Base-by-base conservation (phyloP, 768 basidiomycete species). In the Cystobasidium onofrii region DNA sequence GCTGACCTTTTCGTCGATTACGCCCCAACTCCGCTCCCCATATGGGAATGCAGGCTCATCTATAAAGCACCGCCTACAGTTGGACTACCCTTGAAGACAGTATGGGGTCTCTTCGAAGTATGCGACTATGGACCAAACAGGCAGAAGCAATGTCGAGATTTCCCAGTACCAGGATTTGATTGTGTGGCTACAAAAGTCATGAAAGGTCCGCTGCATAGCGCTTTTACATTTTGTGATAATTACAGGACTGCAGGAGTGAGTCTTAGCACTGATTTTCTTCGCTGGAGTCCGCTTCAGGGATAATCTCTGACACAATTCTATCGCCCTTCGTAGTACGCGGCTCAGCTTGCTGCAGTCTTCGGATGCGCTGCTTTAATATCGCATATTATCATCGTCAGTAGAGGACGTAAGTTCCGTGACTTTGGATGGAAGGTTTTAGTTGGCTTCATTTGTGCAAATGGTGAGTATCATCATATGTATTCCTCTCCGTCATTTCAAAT, bases 321-420 rank as follows among this genome's bases (percentile, higher is more conserved):
- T n/a, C n/a, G n/a, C n/a, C n/a, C n/a, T n/a, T 18, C 41, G 41
- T 29, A 64, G 63, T 64, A 64, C 23, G 31, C 43, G 9, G 43
- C 63, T 27, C 63, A 64, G 63, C 63, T 64, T 12, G 63, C 63
- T 12, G 63, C 63, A 18, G 63, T 64, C 63, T 64, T 64, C 25
- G 63, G 63, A 36, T 64, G 63, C 25, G 63, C 63, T 13, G 63
- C 63, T 27, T 27, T 64, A 15, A 39, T 64, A 17, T 39, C 43
- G 63, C 63, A 64, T 23, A 44, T 64, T 23, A 64, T 64, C 3
- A 64, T 64, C 39, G 63, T 64, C 36, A 64, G 63, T 43, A 31
- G 63, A 25, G 63, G 63, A 6, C 63, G 63, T 25, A 39, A 64
- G 20, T 64, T 64, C 63, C 31, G 63, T 25, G 43, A 64, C 33